A percentile compares a stretch with the other conserved stretches of the same genome.
These are phyloP conservation scores for Rhexocercosporidium sp. DNA, from an alignment of 2,329 filamentous ascomycete species.

Conservation along the genomic window DNA sequence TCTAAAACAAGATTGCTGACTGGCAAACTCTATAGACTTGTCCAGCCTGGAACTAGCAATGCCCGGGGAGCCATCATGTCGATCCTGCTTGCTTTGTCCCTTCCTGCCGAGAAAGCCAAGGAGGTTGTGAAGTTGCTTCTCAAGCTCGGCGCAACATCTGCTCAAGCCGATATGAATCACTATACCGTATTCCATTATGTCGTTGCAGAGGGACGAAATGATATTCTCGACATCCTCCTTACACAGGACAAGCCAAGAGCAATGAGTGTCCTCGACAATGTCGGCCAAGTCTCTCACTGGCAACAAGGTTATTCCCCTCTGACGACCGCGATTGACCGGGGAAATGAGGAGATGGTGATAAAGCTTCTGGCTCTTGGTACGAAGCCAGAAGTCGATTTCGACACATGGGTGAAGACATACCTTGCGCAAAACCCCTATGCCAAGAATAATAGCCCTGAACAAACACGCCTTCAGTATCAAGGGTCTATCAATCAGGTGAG, in stretches of 20 bases:
- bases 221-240: constrained; percentile 55
- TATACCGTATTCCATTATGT: constrained; percentile 71
- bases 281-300: constrained; percentile 48
- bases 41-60: constrained; percentile 41
- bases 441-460: constrained; percentile 49
- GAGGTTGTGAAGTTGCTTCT: constrained; percentile 70
- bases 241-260: constrained; percentile 64
- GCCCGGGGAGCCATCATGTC: constrained; percentile 68
- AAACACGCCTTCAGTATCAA: constrained; percentile 56
- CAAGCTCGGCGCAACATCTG: constrained; percentile 71
- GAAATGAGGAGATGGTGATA: constrained; percentile 57
- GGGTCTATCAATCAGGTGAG: constrained; percentile 49
- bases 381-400: constrained; percentile 62
- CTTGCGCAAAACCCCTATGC: constrained; percentile 48
- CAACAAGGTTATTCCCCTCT: constrained; percentile 55
- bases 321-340: constrained; percentile 60
- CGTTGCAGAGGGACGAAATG: constrained; percentile 54
- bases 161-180: constrained; percentile 71
- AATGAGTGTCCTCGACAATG: constrained; percentile 69
- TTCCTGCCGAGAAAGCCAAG: constrained; percentile 67
- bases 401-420: constrained; percentile 65
- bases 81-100: constrained; percentile 68
- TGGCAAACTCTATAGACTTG: constrained; percentile 5
- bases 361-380: constrained; percentile 70
- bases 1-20: background rate